Conservation (phyloP, 306 rosid species). For the Potentilla sterilis region DNA sequence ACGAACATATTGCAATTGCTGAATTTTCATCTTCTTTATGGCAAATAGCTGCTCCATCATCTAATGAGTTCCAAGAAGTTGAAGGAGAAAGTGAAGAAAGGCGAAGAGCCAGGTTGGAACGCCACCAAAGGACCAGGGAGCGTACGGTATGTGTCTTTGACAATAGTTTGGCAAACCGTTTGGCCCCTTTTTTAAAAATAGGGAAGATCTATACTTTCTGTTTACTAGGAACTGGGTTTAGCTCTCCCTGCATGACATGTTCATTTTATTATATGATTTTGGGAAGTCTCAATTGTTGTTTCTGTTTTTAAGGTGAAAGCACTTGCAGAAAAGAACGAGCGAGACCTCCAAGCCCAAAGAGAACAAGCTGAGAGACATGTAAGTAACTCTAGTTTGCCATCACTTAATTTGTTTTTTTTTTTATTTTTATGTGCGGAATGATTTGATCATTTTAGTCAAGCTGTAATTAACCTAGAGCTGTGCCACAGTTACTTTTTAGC, state of each 20-base stretch:
- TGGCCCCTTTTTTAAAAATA: conserved; percentile 6
- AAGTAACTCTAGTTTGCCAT: conserved; percentile 30
- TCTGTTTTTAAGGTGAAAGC: conserved; percentile 63
- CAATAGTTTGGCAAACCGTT: conserved; percentile 15
- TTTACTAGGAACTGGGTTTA: neutral
- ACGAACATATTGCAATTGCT: conserved; percentile 16
- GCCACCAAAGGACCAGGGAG: conserved; percentile 81
- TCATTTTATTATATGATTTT: conserved; percentile 12
- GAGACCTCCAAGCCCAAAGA: conserved; percentile 92
- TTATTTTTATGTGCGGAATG: neutral
- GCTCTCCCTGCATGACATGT: neutral
- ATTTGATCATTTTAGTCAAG: neutral
- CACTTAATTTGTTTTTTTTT: neutral
- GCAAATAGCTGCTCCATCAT: conserved; percentile 59
- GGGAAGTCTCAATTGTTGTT: conserved; percentile 23
- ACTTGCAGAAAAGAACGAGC: conserved; percentile 89
- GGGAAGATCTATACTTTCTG: conserved; percentile 2
- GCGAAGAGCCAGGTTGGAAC: conserved; percentile 89
- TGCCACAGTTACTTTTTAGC: neutral
- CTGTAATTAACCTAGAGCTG: neutral
- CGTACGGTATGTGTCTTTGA: conserved; percentile 65
- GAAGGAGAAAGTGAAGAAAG: conserved; percentile 97
- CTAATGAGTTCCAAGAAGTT: conserved; percentile 80
- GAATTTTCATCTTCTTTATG: conserved; percentile 24
- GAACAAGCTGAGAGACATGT: conserved; percentile 99